Percentiles rank a stretch among this genome's conserved stretches.
Conservation (phyloP, 2,329 filamentous ascomycete species). For the Clarireedia hainanense region DNA sequence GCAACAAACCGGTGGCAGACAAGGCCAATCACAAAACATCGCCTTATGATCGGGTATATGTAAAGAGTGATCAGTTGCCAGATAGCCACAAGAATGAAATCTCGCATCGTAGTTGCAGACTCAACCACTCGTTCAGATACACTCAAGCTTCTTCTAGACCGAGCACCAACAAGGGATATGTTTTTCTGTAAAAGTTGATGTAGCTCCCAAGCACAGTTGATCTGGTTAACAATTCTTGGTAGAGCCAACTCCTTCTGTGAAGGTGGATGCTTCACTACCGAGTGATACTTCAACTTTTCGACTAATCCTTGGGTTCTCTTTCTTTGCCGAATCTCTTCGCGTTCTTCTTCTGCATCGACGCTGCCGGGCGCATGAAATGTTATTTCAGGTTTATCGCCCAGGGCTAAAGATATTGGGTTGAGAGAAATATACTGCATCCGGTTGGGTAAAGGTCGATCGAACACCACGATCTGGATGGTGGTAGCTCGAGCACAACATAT, state of each 20-base stretch:
- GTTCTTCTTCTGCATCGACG: conserved; percentile 66
- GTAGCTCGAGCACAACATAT: conserved; percentile 66
- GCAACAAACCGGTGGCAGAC: conserved; percentile 73
- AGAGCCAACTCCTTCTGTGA: conserved; percentile 80
- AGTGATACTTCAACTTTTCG: conserved; percentile 83
- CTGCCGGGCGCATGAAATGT: conserved; percentile 38
- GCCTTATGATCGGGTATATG: conserved; percentile 68
- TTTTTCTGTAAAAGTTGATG: conserved; percentile 83
- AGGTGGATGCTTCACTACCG: conserved; percentile 65
- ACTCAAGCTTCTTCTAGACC: conserved; percentile 77
- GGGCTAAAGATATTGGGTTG: conserved; percentile 76
- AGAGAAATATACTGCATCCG: conserved; percentile 97
- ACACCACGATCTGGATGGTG: conserved; percentile 81
- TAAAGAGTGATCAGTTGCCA: conserved; percentile 68
- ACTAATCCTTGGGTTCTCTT: conserved; percentile 60
- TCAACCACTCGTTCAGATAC: conserved; percentile 92
- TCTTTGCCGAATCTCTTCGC: conserved; percentile 49
- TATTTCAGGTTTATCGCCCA: conserved; percentile 59
- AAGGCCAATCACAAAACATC: conserved; percentile 67
- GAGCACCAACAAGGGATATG: conserved; percentile 71
- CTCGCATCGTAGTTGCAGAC: conserved; percentile 79
- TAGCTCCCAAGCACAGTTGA: conserved; percentile 93
- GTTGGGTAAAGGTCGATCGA: conserved; percentile 74
- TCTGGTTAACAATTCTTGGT: conserved; percentile 76
- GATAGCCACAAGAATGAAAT: conserved; percentile 59